Base-by-base conservation (phyloP, 2,329 filamentous ascomycete genomes). In the Xylariaceae sp. region DNA sequence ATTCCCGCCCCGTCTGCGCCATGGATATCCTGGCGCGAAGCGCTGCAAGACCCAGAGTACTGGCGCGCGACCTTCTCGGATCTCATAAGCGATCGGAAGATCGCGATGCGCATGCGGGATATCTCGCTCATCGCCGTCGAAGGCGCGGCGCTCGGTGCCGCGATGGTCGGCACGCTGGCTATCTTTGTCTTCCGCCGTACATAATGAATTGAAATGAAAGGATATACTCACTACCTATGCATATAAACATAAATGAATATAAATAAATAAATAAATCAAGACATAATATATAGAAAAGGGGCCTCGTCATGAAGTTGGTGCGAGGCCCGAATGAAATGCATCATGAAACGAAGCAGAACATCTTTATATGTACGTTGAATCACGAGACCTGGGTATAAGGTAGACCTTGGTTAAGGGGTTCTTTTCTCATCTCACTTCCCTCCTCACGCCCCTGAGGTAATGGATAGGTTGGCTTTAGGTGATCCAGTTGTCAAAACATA, bases 81-180 rank as follows among this genome's bases (percentile, higher is more conserved):
- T 63, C 72, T 90, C 13, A 83, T 81, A 73, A 90, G 88, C 73
- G 85, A 90, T 58, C 79, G 85, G 65, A 76, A 75, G 62, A 76
- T 91, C 67, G 77, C 81, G 53, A 68, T 90, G 62, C 82, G 82
- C 49, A 89, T 89, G 78, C 81, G 83, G 55, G 88, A 92, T 67
- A 75, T 88, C 37, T 90, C 88, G 2, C 73, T 87, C n/a, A 76
- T 89, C 65, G 86, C 83, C 53, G 74, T 90, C 42, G 84, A 92
- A 73, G 83, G 88, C 57, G 85, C 82, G 6, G 79, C 83, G 34
- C 81, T 84, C 0, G 88, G 89, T n/a, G 88, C 85, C 9, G 78
- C 80, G 0, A 65, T 88, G 13, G 82, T 81, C 55, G 82, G 80
- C 42, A 73, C 82, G 45, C 66, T 88, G 55, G 78, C 79, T 4